Evolutionary conservation across 2,329 filamentous ascomycete genomes (phyloP).

Genomic region (Verticillium klebahnii): DNA sequence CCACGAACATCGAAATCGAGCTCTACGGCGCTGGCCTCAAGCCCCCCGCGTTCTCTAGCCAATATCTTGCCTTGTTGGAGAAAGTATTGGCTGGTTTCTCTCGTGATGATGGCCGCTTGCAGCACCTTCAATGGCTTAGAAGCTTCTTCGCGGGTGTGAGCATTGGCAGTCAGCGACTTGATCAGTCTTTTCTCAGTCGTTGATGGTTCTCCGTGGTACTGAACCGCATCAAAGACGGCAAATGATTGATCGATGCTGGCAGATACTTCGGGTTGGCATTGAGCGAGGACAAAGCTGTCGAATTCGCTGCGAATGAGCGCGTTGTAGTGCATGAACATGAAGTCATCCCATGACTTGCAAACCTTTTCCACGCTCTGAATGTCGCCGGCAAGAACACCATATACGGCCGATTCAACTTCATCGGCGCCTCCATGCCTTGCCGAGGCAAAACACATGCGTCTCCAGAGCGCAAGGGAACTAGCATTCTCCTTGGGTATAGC

Average conservation of each 20-base stretch:
- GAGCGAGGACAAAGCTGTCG: conserved; percentile 60
- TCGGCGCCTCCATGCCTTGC: conserved; percentile 66
- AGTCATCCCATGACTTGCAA: conserved; percentile 78
- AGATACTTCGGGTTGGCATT: conserved; percentile 48
- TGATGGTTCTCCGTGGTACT: conserved; percentile 53
- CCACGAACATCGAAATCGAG: neutral
- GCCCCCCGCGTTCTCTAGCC: conserved; percentile 16
- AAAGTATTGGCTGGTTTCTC: conserved; percentile 53
- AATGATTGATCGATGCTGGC: conserved; percentile 55
- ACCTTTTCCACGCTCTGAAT: conserved; percentile 71
- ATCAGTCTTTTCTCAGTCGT: conserved; percentile 56
- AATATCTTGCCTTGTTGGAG: conserved; percentile 54
- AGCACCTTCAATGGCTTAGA: conserved; percentile 66
- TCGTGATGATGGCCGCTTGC: conserved; percentile 69
- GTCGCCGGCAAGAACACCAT: conserved; percentile 85
- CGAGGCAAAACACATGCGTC: conserved; percentile 69
- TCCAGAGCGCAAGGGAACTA: conserved; percentile 60
- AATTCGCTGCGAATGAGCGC: conserved; percentile 77
- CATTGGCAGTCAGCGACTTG: conserved; percentile 51
- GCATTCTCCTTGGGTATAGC: conserved; percentile 34
- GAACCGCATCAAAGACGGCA: conserved; percentile 58
- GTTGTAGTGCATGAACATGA: conserved; percentile 83
- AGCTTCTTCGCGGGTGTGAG: conserved; percentile 53
- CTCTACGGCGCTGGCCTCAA: neutral
- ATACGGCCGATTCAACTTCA: conserved; percentile 83